Evolutionary conservation across 179 eudicot genomes (phyloP), one percentile per base, ranked within the genome.

Genomic region (Beta corolliflora): DNA sequence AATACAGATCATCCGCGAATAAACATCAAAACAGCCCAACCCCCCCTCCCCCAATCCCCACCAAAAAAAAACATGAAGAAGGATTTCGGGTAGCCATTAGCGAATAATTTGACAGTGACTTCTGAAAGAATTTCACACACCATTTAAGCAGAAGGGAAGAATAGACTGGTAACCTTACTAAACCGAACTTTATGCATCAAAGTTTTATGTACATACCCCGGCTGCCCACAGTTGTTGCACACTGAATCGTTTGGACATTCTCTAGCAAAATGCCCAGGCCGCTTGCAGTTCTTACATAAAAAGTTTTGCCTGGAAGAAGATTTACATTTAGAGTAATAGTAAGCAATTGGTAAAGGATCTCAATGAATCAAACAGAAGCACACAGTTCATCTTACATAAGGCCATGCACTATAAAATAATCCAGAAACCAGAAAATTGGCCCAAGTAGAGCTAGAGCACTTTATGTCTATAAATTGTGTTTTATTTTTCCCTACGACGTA

Each of bases 181-280:
- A 29, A 73, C 14, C 14, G 14, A 25, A 50, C 60, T 60, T 63
- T 8, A 25, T 53, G 76, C 23, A 45, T n/a, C 60, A 36, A 52
- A 58, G 53, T 52, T 52, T 69, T 31, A 78, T 25, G 72, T 11
- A 80, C 90, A 85, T 83, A 91, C 93, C 95, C 95, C 64, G 90
- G 87, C 79, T 90, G 88, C 59, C 93, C 93, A 73, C 93, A 92
- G 84, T 92, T 92, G 88, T 92, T 90, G 86, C 95, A 92, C 55
- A 92, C 91, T 56, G 93, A 85, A 83, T 84, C 92, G 84, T 92
- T 90, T 53, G 92, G 89, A 68, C 95, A 92, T 79, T 89, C 93
- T 83, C 91, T 87, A 54, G 91, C 95, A 85, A 89, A 87, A 75
- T 90, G 93, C 7, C 93, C 93, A 11, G 92, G 91, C 66, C 91